Evolutionary conservation across 768 basidiomycete genomes (phyloP).

Genomic region (Exsudoporus frostii): DNA sequence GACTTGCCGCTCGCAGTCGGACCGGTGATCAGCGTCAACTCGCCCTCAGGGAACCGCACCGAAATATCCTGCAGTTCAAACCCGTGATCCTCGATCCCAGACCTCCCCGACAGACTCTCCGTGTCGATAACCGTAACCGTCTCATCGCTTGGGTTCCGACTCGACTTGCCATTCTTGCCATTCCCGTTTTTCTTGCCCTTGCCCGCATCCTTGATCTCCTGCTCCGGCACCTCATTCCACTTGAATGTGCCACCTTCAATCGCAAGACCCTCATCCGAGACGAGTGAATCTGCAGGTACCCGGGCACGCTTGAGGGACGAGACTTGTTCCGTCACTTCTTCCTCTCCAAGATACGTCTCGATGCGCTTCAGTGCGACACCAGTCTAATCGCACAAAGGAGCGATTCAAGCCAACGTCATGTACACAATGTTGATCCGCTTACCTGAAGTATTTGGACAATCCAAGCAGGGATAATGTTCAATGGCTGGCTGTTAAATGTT

Average conservation of each 20-base stretch:
- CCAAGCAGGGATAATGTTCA: conserved; percentile 79
- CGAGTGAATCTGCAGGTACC: conserved; percentile 24
- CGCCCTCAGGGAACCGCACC: conserved; percentile 45
- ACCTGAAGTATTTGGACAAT: conserved; percentile 73
- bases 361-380: conserved; percentile 60
- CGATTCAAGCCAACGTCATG: neutral
- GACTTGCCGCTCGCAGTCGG: conserved; percentile 52
- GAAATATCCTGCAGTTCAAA: conserved; percentile 45
- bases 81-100: conserved; percentile 25
- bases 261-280: conserved; percentile 38
- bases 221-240: conserved; percentile 50
- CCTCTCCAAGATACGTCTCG: conserved; percentile 56
- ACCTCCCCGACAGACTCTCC: conserved; percentile 11
- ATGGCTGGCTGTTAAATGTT: conserved; percentile 45
- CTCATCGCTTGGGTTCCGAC: conserved; percentile 7
- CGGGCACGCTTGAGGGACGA: conserved; percentile 47
- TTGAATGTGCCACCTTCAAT: conserved; percentile 51
- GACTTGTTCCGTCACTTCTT: conserved; percentile 60
- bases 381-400: conserved; percentile 33
- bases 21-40: conserved; percentile 45
- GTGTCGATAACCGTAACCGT: conserved; percentile 12
- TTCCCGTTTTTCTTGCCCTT: conserved; percentile 19
- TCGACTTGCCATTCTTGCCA: neutral
- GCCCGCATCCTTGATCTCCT: conserved; percentile 22
- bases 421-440: neutral